A percentile compares a stretch with the other conserved stretches of the same genome.
Conservation (phyloP, 768 basidiomycete genomes). For the Lactarius akahatsu region DNA sequence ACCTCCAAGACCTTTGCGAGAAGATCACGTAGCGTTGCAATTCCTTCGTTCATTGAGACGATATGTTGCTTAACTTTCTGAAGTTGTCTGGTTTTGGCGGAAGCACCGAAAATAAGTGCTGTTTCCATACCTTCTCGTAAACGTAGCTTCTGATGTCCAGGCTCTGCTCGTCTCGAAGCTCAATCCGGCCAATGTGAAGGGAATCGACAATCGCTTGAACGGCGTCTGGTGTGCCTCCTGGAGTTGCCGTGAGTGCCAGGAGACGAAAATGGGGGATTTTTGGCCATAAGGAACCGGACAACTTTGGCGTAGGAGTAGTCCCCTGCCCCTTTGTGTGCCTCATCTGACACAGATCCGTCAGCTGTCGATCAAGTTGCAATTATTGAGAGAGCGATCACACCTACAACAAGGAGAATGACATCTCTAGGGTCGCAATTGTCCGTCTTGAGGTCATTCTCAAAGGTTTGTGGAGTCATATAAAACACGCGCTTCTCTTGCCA, state of each 20-base stretch:
- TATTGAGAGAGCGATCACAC: constrained; percentile 41
- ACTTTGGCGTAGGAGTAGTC: constrained; percentile 91
- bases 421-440: constrained; percentile 75
- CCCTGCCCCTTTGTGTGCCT: constrained; percentile 93
- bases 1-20: constrained; percentile 77
- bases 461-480: constrained; percentile 95
- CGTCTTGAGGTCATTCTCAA: constrained; percentile 78
- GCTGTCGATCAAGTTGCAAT: background rate
- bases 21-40: constrained; percentile 63
- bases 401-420: constrained; percentile 86
- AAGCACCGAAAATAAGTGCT: background rate
- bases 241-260: constrained; percentile 93
- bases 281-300: constrained; percentile 86
- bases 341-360: constrained; percentile 51
- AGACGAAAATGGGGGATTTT: constrained; percentile 93
- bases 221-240: constrained; percentile 80
- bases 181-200: constrained; percentile 91
- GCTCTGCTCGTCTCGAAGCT: constrained; percentile 89
- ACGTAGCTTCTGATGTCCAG: constrained; percentile 84
- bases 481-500: constrained; percentile 85
- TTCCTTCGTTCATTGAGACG: constrained; percentile 67
- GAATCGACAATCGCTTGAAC: constrained; percentile 90
- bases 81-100: constrained; percentile 1
- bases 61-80: constrained; percentile 78
- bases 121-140: constrained; percentile 68